Conservation (phyloP, 768 basidiomycete species). For the Trametes sanguinea region DNA sequence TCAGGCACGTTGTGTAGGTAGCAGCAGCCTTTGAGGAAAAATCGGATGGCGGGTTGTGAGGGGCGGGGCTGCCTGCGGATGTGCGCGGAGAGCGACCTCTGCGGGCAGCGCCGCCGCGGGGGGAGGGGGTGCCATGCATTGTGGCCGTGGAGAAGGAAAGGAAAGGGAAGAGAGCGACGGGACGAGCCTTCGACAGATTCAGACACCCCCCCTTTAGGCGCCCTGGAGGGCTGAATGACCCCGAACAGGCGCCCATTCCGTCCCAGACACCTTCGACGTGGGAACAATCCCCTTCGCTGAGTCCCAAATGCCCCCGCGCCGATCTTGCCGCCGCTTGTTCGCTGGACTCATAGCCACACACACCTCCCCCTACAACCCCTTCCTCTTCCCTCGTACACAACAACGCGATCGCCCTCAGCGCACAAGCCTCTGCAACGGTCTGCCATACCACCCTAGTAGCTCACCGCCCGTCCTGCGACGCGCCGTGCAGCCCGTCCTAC, state of each 20-base stretch:
- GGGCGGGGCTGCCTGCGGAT: conserved; percentile 42
- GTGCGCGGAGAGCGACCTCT: conserved; percentile 59
- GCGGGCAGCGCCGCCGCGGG: conserved; percentile 63
- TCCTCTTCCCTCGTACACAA: background rate
- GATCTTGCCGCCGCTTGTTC: conserved; percentile 26
- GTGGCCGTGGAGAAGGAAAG: conserved; percentile 27
- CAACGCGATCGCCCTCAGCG: background rate
- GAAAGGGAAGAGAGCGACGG: conserved; percentile 15
- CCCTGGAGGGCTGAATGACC: background rate
- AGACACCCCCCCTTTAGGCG: background rate
- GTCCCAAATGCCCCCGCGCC: conserved; percentile 18
- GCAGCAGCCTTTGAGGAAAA: conserved; percentile 49
- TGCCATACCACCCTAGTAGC: too few species aligned
- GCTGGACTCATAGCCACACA: conserved; percentile 23
- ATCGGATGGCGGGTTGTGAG: conserved; percentile 41
- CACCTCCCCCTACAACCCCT: background rate
- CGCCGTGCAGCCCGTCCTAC: background rate
- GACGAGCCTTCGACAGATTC: background rate
- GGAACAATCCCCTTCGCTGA: conserved; percentile 23
- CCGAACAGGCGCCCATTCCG: conserved; percentile 14
- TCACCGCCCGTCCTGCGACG: too few species aligned
- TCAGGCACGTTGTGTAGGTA: conserved; percentile 65
- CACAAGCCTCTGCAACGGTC: background rate
- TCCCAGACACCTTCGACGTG: conserved; percentile 25
- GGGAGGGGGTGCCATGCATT: conserved; percentile 40